phyloP scores from a whole-genome alignment of 129 eudicot species.

The Arctium minus region DNA sequence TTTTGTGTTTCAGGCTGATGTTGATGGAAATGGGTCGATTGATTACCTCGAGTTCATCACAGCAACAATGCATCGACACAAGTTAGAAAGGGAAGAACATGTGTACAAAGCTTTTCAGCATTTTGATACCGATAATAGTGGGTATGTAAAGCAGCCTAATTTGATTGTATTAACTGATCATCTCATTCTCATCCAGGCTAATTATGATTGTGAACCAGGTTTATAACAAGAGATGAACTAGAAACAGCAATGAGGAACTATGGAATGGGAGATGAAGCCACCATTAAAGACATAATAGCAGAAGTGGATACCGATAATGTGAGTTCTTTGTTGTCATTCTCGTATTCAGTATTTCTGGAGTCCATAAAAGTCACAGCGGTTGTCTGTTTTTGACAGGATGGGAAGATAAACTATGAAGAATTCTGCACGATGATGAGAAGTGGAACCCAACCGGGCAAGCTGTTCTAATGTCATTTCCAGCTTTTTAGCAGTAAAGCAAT shows the following conservation, averaged over 20 bases:
- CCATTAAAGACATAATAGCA: constrained; percentile 76
- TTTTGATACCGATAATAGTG: constrained; percentile 80
- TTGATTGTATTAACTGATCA: not conserved
- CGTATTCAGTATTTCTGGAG: not conserved
- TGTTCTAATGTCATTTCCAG: constrained; percentile 29
- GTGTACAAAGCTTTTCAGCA: constrained; percentile 79
- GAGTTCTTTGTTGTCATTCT: constrained; percentile 21
- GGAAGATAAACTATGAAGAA: constrained; percentile 74
- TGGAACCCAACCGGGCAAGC: constrained; percentile 56
- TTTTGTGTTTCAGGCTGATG: constrained; percentile 60
- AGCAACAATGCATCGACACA: constrained; percentile 94
- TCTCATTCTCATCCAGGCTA: not conserved
- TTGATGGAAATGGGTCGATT: constrained; percentile 88
- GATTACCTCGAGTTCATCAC: constrained; percentile 89
- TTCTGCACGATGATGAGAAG: constrained; percentile 80
- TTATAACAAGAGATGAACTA: constrained; percentile 84
- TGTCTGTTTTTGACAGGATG: constrained; percentile 52
- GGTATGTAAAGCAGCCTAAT: constrained; percentile 42
- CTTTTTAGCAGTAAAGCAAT: constrained; percentile 1
- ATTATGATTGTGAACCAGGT: constrained; percentile 35
- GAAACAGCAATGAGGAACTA: constrained; percentile 81
- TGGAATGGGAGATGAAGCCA: constrained; percentile 77
- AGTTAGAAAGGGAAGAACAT: constrained; percentile 77
- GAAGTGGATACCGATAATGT: constrained; percentile 97
- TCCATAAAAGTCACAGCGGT: constrained; percentile 2